Conservation (phyloP, 345 rosid species). For the Dovyalis caffra region DNA sequence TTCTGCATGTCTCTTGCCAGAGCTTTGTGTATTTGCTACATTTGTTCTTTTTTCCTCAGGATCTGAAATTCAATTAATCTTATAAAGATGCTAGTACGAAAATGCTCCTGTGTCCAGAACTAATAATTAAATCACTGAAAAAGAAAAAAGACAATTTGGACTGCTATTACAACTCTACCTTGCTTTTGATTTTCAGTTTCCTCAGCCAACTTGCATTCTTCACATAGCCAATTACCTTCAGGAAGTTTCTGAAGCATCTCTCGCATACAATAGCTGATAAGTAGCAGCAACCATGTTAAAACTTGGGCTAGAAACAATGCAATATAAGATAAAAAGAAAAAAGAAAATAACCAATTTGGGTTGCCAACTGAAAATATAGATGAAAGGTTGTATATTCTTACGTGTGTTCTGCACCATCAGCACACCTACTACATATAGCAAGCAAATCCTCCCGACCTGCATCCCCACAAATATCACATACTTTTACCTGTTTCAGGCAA, state of each 20-base stretch:
- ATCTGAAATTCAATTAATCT: constrained; percentile 47
- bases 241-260: constrained; percentile 83
- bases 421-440: constrained; percentile 85
- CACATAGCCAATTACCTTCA: constrained; percentile 93
- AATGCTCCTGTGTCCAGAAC: neutral
- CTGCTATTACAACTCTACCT: constrained; percentile 42
- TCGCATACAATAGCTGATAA: constrained; percentile 91
- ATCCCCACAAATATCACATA: constrained; percentile 99
- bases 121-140: neutral
- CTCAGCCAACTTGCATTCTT: constrained; percentile 83
- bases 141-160: neutral
- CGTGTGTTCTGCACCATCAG: constrained; percentile 99
- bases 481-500: constrained; percentile 76
- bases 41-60: constrained; percentile 46
- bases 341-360: neutral
- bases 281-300: constrained; percentile 21
- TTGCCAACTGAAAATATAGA: constrained; percentile 6
- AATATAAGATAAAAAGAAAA: neutral
- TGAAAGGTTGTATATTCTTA: constrained; percentile 42
- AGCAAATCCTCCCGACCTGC: constrained; percentile 98
- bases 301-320: too few species aligned
- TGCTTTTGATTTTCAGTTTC: constrained; percentile 64
- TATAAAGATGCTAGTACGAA: constrained; percentile 14
- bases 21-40: constrained; percentile 37
- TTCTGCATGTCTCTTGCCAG: constrained; percentile 61